Evolutionary conservation across 2,329 filamentous ascomycete genomes (phyloP), one percentile per base, ranked within the genome.

Genomic region (Juglanconis juglandina): DNA sequence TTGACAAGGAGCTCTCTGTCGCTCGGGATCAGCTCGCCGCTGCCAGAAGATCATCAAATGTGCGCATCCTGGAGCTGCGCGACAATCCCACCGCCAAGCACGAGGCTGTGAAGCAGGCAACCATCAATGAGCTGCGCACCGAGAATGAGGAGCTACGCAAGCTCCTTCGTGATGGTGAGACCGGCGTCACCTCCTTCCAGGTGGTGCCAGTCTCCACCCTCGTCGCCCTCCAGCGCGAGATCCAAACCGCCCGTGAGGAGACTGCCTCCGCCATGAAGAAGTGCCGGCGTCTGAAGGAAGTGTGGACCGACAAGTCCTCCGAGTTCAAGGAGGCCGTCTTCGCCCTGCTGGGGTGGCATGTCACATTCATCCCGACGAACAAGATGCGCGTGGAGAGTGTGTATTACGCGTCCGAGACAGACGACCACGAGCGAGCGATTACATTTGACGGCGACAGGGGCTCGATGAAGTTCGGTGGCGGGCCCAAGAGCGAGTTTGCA

Each of bases 321-420:
- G 95, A 99, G 76, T 98, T 99, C 77, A 91, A 96, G 53, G 92
- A 98, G 76, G 92, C 93, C 37, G 93, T 99, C 61, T 93, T 93
- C 64, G 92, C 88, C 24, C 89, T 96, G 0, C 82, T 99, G 0
- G 95, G 95, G 0, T 99, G 93, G 89, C 94, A 94, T 56, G 86
- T 98, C 11, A 92, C 95, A 37, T 98, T 99, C 72, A 89, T 97
- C 72, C 92, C 93, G n/a, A 96, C 96, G 72, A 95, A 95, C 47
- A 94, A 96, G 69, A 96, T 97, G 76, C 88, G 92, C 37, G 91
- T 97, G 30, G 96, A 94, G 58, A 89, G 84, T 62, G 89, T 94
- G 66, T 96, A 94, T 71, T 90, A 90, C 71, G 89, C 92, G 0
- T 87, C 85, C 2, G 74, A 63, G 76, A 85, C 72, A 71, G 86